phyloP scores from a whole-genome alignment of 208 protist species.

The Acanthamoeba lenticulata region DNA sequence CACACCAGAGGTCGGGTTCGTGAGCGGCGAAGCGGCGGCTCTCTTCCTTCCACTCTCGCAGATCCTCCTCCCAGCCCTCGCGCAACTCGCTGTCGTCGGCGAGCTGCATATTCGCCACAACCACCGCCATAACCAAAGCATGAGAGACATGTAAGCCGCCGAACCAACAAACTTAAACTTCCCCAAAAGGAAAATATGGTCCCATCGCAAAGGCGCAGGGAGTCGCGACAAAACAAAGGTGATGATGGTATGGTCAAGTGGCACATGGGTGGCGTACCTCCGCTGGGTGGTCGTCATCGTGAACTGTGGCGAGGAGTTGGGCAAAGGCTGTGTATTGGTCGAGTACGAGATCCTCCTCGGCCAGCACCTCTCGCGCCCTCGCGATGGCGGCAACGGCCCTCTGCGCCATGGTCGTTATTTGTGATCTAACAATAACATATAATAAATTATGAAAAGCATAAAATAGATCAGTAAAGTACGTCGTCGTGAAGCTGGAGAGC shows the following conservation, averaged over 20 bases:
- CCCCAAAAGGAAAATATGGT: no score
- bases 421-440: background rate
- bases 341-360: background rate
- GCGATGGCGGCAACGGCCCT: background rate
- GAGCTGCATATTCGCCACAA: background rate
- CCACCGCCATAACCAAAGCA: background rate
- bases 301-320: background rate
- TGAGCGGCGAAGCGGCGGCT: background rate
- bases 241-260: no score
- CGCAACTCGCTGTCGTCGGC: background rate
- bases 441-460: no score
- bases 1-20: constrained; percentile 7
- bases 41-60: constrained; percentile 3
- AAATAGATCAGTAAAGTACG: background rate
- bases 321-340: constrained; percentile 25
- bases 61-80: constrained; percentile 11
- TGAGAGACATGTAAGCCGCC: no score
- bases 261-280: background rate
- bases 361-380: background rate
- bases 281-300: background rate
- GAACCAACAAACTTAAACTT: no score
- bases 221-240: no score
- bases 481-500: background rate
- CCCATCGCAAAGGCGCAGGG: no score
- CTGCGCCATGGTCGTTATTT: background rate